Conservation (phyloP, 2,329 filamentous ascomycete genomes). For the Pseudopithomyces maydicus region DNA sequence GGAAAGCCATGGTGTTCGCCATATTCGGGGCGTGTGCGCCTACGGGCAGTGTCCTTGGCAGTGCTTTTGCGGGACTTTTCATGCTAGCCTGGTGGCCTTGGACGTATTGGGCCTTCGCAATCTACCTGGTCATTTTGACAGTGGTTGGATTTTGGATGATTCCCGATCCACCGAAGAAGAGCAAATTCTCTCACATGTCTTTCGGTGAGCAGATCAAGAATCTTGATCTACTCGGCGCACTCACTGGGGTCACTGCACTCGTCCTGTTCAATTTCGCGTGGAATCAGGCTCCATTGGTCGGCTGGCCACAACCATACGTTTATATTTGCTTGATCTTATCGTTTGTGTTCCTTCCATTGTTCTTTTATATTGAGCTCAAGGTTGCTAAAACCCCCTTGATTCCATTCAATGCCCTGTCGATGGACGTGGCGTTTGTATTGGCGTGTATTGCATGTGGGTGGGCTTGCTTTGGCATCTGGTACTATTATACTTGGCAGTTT, state of each 20-base stretch:
- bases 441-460: slow-evolving; percentile 55
- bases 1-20: slow-evolving; percentile 65
- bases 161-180: slow-evolving; percentile 5
- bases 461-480: slow-evolving; percentile 40
- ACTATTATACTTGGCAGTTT: slow-evolving; percentile 42
- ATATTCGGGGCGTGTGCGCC: slow-evolving; percentile 58
- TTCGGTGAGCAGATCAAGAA: slow-evolving; percentile 32
- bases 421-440: slow-evolving; percentile 61
- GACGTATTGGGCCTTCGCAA: slow-evolving; percentile 54
- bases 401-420: slow-evolving; percentile 58
- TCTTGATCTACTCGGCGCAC: slow-evolving; percentile 52
- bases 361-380: slow-evolving; percentile 58
- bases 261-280: slow-evolving; percentile 70
- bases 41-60: slow-evolving; percentile 40
- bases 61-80: slow-evolving; percentile 48
- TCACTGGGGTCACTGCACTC: slow-evolving; percentile 59
- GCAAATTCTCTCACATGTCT: background rate
- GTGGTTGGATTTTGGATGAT: slow-evolving; percentile 9
- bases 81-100: slow-evolving; percentile 59
- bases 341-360: slow-evolving; percentile 57
- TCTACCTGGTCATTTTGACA: slow-evolving; percentile 46
- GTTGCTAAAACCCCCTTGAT: slow-evolving; percentile 60
- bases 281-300: slow-evolving; percentile 66
- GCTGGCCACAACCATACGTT: slow-evolving; percentile 64
- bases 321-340: slow-evolving; percentile 64